Base-by-base conservation (phyloP, 2,329 filamentous ascomycete species). In the Exophiala viscosa region DNA sequence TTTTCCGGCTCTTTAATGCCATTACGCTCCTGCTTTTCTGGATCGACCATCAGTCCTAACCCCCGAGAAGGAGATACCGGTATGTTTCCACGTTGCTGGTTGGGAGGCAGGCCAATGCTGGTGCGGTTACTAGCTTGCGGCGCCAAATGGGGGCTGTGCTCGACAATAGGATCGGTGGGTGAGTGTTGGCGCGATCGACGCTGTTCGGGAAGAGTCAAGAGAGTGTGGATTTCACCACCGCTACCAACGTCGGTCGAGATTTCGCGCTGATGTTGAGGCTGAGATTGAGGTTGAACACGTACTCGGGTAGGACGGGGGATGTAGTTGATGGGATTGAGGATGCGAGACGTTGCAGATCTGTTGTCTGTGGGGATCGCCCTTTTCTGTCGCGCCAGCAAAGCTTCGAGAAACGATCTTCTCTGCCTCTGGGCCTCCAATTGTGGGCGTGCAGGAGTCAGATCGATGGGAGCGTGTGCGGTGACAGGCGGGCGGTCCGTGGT, bases 281-380 rank as follows among this genome's bases (percentile, higher is more conserved):
- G 20, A 42, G 40, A 10, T 64, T 64, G 38, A 67, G 66, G 59
- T 64, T 67, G 53, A 48, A 77, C 61, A 15, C 70, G 70, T 34
- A 78, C 67, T 50, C 76, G 75, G 43, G 76, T 77, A 31, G 71
- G 69, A 53, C 79, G 77, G 36, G 80, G 81, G 43, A 81, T 78
- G 68, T 80, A 76, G 64, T 84, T 84, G 63, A 81, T 74, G 34
- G 81, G 81, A 65, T 83, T 83, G 70, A 80, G 82, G 56, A 84
- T 75, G 52, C 79, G 74, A 48, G 78, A 76, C 32, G 76, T 71
- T 49, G 75, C 71, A 31, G 69, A 64, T 13, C 58, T 58, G 23
- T 46, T 50, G 43, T 60, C 53, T 11, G 52, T 50, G 31, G 52
- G 52, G 18, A 54, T 46, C 47, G 48, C 48, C 34, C 44, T 50